phyloP scores from a whole-genome alignment of 305 asterid genomes.

The Fraxinus nigra region DNA sequence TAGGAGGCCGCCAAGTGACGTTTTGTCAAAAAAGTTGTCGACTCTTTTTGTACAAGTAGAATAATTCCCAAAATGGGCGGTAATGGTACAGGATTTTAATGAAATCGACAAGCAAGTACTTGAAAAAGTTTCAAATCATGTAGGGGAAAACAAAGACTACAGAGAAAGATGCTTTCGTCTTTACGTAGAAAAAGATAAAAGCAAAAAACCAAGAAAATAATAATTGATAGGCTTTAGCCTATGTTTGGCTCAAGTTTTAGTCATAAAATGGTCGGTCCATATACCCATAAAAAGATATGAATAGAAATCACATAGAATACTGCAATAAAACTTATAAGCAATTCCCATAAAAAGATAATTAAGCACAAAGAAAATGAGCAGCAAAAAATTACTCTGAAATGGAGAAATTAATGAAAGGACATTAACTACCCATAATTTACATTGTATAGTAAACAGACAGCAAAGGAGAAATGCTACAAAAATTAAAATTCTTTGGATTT shows the following conservation, averaged over 20 bases:
- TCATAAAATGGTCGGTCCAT: slow-evolving; percentile 23
- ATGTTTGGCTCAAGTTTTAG: background rate
- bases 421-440: slow-evolving; percentile 35
- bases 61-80: background rate
- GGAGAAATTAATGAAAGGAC: background rate
- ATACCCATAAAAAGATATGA: background rate
- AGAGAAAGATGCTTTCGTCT: slow-evolving; percentile 7
- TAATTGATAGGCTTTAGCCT: background rate
- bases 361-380: background rate
- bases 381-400: background rate
- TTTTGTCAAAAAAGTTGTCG: too few relatives aligned
- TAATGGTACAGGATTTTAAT: background rate
- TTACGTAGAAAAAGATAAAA: slow-evolving; percentile 12
- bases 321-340: background rate
- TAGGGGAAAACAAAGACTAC: slow-evolving; percentile 31
- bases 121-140: slow-evolving; percentile 26
- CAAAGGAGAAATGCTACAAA: slow-evolving; percentile 36
- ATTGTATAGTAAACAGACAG: slow-evolving; percentile 25
- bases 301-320: background rate
- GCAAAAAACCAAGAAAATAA: slow-evolving; percentile 10
- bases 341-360: background rate
- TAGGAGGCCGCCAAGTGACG: too few relatives aligned
- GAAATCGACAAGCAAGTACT: slow-evolving; percentile 15
- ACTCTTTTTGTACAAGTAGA: too few relatives aligned
- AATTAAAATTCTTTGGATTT: slow-evolving; percentile 29